Percentiles rank a stretch among this genome's conserved stretches.
phyloP scores from a whole-genome alignment of 208 protist species.

The Trypanosoma platydactyli region DNA sequence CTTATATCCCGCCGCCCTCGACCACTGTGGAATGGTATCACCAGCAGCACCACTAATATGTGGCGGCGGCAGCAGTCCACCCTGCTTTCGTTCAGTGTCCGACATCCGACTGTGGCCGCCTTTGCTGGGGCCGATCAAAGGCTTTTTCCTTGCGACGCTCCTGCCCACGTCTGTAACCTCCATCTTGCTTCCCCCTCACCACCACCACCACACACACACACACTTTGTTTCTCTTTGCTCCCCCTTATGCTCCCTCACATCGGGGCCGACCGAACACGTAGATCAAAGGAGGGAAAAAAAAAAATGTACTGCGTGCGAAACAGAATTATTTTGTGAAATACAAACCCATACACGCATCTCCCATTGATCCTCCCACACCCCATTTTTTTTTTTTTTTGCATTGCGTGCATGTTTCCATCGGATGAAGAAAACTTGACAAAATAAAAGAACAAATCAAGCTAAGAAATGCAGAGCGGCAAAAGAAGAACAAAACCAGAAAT shows the following conservation, averaged over 20 bases:
- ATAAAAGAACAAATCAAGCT: neutral
- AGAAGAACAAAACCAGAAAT: conserved; percentile 16
- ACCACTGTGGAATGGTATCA: neutral
- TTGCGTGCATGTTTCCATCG: too few relatives aligned
- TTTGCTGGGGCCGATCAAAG: neutral
- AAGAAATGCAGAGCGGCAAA: conserved; percentile 18
- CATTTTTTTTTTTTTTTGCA: too few relatives aligned
- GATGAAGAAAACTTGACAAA: conserved; percentile 1
- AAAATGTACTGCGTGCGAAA: too few relatives aligned
- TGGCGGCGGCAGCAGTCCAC: neutral
- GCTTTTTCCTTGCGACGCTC: neutral
- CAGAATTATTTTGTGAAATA: too few relatives aligned
- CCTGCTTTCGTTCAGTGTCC: too few relatives aligned
- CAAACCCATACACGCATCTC: too few relatives aligned
- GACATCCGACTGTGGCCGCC: too few relatives aligned
- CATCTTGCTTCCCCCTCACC: neutral
- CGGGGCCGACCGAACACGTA: too few relatives aligned
- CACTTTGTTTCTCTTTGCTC: neutral
- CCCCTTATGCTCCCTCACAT: too few relatives aligned
- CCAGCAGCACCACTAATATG: neutral
- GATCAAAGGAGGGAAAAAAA: too few relatives aligned
- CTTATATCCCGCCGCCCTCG: too few relatives aligned
- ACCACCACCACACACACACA: neutral
- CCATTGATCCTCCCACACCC: too few relatives aligned
- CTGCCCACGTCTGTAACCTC: neutral